Evolutionary conservation across 768 basidiomycete genomes (phyloP).

Genomic region (Leccinum aurantiacum): DNA sequence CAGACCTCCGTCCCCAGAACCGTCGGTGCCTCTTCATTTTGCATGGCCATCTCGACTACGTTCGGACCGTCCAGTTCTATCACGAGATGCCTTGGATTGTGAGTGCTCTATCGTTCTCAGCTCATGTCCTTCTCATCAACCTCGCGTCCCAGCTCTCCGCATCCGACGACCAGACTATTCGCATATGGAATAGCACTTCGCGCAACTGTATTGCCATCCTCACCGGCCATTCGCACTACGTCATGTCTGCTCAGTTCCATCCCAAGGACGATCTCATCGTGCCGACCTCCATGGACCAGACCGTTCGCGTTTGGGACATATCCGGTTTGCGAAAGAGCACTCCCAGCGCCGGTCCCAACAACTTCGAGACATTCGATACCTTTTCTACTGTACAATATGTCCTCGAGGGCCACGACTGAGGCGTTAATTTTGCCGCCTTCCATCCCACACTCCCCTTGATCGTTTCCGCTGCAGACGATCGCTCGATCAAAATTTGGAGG

Average conservation of each 20-base stretch:
- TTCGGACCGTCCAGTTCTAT: constrained; percentile 96
- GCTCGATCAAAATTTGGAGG: constrained; percentile 97
- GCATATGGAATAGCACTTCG: constrained; percentile 99
- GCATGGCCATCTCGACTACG: constrained; percentile 94
- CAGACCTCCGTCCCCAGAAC: constrained; percentile 84
- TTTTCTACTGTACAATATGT: constrained; percentile 98
- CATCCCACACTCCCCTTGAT: constrained; percentile 96
- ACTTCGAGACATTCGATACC: constrained; percentile 85
- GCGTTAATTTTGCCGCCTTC: constrained; percentile 96
- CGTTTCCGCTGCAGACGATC: constrained; percentile 94
- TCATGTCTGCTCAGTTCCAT: constrained; percentile 99
- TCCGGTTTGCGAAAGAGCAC: constrained; percentile 92
- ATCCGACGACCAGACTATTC: constrained; percentile 98
- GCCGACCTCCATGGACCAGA: constrained; percentile 98
- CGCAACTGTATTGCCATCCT: constrained; percentile 97
- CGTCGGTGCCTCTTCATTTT: constrained; percentile 89
- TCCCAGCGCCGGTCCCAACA: constrained; percentile 62
- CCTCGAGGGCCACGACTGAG: constrained; percentile 92
- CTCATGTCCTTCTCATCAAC: constrained; percentile 19
- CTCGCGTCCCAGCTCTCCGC: constrained; percentile 62
- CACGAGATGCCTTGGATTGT: constrained; percentile 99
- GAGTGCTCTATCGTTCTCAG: constrained; percentile 34
- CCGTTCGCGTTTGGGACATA: constrained; percentile 99
- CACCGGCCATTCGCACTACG: constrained; percentile 98
- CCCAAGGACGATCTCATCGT: constrained; percentile 98